phyloP scores from a whole-genome alignment of 2,329 filamentous ascomycete species.

The Didymella exigua region DNA sequence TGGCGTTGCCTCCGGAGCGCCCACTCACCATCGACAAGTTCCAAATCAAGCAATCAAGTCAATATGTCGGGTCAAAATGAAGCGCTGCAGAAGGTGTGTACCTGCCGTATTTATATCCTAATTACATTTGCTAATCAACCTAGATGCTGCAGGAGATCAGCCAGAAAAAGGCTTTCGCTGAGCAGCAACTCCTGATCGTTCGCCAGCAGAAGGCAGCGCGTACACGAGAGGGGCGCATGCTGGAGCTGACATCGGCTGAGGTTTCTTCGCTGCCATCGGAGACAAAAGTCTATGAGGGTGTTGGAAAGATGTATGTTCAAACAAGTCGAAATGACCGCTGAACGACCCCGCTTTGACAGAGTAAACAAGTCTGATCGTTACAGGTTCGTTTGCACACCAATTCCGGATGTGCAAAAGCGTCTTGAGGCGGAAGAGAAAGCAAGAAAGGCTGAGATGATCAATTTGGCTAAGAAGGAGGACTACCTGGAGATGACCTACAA shows the following conservation, averaged over 20 bases:
- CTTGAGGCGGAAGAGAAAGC: slow-evolving; percentile 75
- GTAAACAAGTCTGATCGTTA: neutral
- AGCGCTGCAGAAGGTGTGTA: slow-evolving; percentile 83
- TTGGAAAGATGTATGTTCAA: slow-evolving; percentile 83
- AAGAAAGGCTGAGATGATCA: slow-evolving; percentile 77
- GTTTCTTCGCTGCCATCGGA: slow-evolving; percentile 74
- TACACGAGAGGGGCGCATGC: slow-evolving; percentile 84
- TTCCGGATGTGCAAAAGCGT: slow-evolving; percentile 74
- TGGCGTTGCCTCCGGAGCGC: slow-evolving; percentile 15
- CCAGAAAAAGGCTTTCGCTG: slow-evolving; percentile 81
- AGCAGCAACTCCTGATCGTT: slow-evolving; percentile 89
- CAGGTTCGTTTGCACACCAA: slow-evolving; percentile 87
- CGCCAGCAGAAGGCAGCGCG: slow-evolving; percentile 83
- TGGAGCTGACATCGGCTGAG: slow-evolving; percentile 85
- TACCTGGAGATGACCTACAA: slow-evolving; percentile 95
- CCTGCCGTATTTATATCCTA: neutral
- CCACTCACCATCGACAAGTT: slow-evolving; percentile 17
- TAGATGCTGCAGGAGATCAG: slow-evolving; percentile 94
- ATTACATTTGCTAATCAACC: neutral
- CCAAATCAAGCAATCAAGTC: slow-evolving; percentile 19
- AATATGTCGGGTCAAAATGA: slow-evolving; percentile 93
- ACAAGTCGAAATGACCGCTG: neutral
- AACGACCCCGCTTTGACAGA: slow-evolving; percentile 7
- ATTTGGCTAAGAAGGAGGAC: slow-evolving; percentile 84
- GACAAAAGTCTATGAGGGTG: slow-evolving; percentile 88